A percentile compares a stretch with the other conserved stretches of the same genome.
These are phyloP conservation scores for Penicillium bialowiezense DNA, from an alignment of 495 filamentous ascomycete genomes.

Conservation along the genomic window DNA sequence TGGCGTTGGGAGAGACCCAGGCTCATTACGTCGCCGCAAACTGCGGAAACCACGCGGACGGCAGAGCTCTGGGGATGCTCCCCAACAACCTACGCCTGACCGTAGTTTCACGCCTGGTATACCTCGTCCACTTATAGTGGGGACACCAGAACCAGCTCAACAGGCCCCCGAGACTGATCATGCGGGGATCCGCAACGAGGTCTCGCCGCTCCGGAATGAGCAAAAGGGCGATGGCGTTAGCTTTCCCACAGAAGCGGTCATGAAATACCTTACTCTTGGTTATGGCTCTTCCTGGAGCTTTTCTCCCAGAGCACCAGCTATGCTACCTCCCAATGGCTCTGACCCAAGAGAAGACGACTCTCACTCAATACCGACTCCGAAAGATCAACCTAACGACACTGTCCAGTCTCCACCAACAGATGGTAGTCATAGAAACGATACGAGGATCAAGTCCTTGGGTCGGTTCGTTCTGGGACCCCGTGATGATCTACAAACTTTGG, in stretches of 20 bases:
- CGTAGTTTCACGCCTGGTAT: slow-evolving; percentile 38
- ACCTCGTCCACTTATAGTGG: slow-evolving; percentile 43
- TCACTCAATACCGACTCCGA: slow-evolving; percentile 4
- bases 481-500: slow-evolving; percentile 24
- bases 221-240: slow-evolving; percentile 20
- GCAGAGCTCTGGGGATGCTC: slow-evolving; percentile 5
- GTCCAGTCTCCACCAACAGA: neutral
- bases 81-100: slow-evolving; percentile 22
- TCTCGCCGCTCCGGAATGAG: slow-evolving; percentile 18
- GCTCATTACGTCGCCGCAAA: slow-evolving; percentile 48
- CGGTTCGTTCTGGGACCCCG: slow-evolving; percentile 26
- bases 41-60: slow-evolving; percentile 26
- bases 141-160: slow-evolving; percentile 20
- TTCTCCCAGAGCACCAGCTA: slow-evolving; percentile 26
- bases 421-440: neutral
- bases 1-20: slow-evolving; percentile 73
- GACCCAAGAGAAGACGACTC: slow-evolving; percentile 1
- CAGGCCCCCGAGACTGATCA: slow-evolving; percentile 8
- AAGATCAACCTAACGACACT: neutral
- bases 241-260: slow-evolving; percentile 44
- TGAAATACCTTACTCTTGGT: slow-evolving; percentile 60
- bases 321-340: slow-evolving; percentile 15
- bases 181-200: slow-evolving; percentile 12
- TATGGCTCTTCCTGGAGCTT: slow-evolving; percentile 59
- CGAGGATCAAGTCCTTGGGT: slow-evolving; percentile 4